phyloP scores from a whole-genome alignment of 345 rosid species.

The Balakata baccata region DNA sequence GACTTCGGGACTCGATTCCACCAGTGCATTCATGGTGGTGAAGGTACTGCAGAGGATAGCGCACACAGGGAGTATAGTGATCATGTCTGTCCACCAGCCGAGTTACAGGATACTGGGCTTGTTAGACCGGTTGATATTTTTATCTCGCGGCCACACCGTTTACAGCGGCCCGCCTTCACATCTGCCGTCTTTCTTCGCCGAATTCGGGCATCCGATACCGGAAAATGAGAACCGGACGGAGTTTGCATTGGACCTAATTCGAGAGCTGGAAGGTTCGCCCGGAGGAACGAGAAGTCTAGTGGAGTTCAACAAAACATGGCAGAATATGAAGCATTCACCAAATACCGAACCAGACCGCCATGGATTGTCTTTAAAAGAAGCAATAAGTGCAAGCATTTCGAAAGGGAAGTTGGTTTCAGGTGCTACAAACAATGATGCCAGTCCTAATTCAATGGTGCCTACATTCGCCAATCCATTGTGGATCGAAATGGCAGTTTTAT shows the following conservation, averaged over 20 bases:
- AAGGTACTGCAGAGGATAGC: constrained; percentile 89
- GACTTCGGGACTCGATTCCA: constrained; percentile 90
- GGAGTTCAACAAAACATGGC: constrained; percentile 81
- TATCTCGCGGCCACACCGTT: constrained; percentile 92
- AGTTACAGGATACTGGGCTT: constrained; percentile 79
- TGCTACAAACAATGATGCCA: constrained; percentile 33
- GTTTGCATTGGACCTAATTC: constrained; percentile 71
- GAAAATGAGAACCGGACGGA: constrained; percentile 86
- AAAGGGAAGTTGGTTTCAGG: constrained; percentile 86
- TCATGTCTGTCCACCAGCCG: constrained; percentile 95
- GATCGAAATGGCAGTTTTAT: constrained; percentile 71
- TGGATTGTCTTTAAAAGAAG: constrained; percentile 75
- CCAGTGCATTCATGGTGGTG: constrained; percentile 95
- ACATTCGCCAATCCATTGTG: constrained; percentile 79
- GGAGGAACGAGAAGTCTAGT: constrained; percentile 76
- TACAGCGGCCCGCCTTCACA: constrained; percentile 75
- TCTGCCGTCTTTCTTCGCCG: constrained; percentile 57
- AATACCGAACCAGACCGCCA: constrained; percentile 31
- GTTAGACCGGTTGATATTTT: constrained; percentile 67
- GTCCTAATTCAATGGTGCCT: constrained; percentile 59
- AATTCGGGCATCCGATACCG: constrained; percentile 89
- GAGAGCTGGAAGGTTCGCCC: constrained; percentile 83
- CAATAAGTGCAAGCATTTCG: constrained; percentile 82
- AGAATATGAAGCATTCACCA: constrained; percentile 48
- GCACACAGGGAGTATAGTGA: constrained; percentile 85